phyloP scores from a whole-genome alignment of 2,329 filamentous ascomycete genomes.

The Colletotrichum kahawae region DNA sequence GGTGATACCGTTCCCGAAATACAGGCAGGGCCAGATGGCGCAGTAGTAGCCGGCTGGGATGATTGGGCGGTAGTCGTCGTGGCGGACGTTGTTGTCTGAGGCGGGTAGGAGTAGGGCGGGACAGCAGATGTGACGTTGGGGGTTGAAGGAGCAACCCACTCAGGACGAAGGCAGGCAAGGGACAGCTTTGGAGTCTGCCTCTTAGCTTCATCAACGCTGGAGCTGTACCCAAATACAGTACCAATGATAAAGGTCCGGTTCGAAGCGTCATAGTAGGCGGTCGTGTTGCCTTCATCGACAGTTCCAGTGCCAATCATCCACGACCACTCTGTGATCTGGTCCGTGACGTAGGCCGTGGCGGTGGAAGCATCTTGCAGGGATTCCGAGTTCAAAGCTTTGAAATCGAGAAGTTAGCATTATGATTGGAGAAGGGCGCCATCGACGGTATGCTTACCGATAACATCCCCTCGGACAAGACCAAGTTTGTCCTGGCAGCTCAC shows the following conservation, averaged over 20 bases:
- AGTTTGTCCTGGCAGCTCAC: neutral
- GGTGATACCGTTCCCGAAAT: neutral
- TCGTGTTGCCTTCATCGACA: neutral
- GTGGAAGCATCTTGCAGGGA: neutral
- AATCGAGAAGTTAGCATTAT: neutral
- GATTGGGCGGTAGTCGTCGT: neutral
- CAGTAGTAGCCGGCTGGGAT: neutral
- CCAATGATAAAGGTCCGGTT: neutral
- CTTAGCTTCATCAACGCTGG: neutral
- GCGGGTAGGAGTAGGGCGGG: neutral
- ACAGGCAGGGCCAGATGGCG: neutral
- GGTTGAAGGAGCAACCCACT: neutral
- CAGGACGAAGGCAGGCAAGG: neutral
- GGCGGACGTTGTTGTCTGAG: neutral
- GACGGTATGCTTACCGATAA: neutral
- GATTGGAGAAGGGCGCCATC: neutral
- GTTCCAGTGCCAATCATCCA: neutral
- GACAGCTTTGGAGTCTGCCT: neutral
- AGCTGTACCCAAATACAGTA: neutral
- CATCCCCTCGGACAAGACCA: neutral
- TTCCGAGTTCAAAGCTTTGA: neutral
- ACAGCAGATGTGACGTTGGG: neutral
- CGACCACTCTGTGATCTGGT: neutral
- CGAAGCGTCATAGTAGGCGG: neutral
- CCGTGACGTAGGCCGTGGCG: neutral